Percentiles rank a stretch among this genome's conserved stretches.
phyloP scores from a whole-genome alignment of 176 grass and related monocot species.

The Carex kokanica region DNA sequence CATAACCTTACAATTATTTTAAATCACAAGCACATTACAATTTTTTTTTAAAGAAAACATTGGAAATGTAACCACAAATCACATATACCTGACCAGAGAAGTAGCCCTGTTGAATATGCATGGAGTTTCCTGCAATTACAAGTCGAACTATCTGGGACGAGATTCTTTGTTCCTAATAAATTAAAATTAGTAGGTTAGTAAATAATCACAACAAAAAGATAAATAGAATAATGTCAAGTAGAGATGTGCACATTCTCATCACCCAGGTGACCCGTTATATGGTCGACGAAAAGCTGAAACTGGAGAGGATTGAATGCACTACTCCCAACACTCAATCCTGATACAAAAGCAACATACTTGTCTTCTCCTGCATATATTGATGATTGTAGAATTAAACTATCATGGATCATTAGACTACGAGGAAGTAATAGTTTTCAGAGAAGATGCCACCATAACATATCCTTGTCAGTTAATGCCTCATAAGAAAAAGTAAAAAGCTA shows the following conservation, averaged over 20 bases:
- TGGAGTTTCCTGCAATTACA: slow-evolving; percentile 84
- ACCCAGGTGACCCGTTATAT: slow-evolving; percentile 91
- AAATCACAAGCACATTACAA: not conserved
- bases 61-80: not conserved
- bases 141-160: slow-evolving; percentile 75
- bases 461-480: not conserved
- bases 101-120: slow-evolving; percentile 63
- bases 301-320: slow-evolving; percentile 86
- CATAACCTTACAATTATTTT: not conserved
- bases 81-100: slow-evolving; percentile 70
- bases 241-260: slow-evolving; percentile 78
- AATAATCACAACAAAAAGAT: slow-evolving; percentile 22
- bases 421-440: not conserved
- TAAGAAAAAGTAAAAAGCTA: not conserved
- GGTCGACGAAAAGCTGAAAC: slow-evolving; percentile 96
- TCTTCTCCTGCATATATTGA: slow-evolving; percentile 67
- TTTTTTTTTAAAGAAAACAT: not conserved
- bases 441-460: not conserved
- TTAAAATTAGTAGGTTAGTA: slow-evolving; percentile 8
- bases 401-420: not conserved
- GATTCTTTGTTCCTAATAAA: slow-evolving; percentile 78
- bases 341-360: slow-evolving; percentile 84
- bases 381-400: not conserved
- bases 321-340: slow-evolving; percentile 70
- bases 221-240: slow-evolving; percentile 33